These are phyloP conservation scores for Trichosanthes truncata DNA, from an alignment of 306 rosid genomes.

Conservation along the genomic window DNA sequence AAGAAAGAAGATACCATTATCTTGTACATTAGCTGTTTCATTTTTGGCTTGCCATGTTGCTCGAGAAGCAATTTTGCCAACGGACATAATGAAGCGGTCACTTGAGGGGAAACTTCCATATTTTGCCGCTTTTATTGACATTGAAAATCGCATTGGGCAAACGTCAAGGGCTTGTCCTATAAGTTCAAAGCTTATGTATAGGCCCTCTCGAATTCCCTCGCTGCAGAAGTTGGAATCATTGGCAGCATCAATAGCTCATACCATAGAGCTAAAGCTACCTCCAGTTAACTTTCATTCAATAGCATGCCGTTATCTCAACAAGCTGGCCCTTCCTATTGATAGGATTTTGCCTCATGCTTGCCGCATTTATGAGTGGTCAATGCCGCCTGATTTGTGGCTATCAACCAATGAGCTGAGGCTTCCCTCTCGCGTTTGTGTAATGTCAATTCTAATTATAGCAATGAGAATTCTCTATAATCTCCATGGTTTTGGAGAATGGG, in stretches of 20 bases:
- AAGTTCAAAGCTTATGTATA: slow-evolving; percentile 56
- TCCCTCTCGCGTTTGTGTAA: slow-evolving; percentile 73
- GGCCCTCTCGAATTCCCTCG: slow-evolving; percentile 50
- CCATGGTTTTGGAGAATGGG: slow-evolving; percentile 88
- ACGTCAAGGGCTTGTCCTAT: slow-evolving; percentile 68
- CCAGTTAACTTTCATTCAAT: slow-evolving; percentile 77
- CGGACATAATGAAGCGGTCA: slow-evolving; percentile 71
- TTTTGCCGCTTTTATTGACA: slow-evolving; percentile 66
- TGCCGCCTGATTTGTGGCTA: slow-evolving; percentile 74
- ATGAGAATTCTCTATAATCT: slow-evolving; percentile 62
- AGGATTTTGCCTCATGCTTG: slow-evolving; percentile 57
- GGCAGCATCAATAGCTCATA: slow-evolving; percentile 63
- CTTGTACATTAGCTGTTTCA: slow-evolving; percentile 49
- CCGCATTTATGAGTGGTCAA: slow-evolving; percentile 68
- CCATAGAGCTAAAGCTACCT: slow-evolving; percentile 63
- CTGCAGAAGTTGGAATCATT: slow-evolving; percentile 54
- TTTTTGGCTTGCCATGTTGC: slow-evolving; percentile 78
- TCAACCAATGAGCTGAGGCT: slow-evolving; percentile 52
- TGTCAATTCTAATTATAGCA: slow-evolving; percentile 72
- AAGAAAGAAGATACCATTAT: slow-evolving; percentile 53
- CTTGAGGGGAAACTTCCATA: slow-evolving; percentile 80
- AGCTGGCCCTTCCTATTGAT: slow-evolving; percentile 49
- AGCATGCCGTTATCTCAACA: slow-evolving; percentile 48
- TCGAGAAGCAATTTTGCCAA: slow-evolving; percentile 66
- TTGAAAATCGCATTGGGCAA: slow-evolving; percentile 50